These are phyloP conservation scores for Suhomyces emberorum DNA, from an alignment of 805 yeast genomes.

Conservation along the genomic window DNA sequence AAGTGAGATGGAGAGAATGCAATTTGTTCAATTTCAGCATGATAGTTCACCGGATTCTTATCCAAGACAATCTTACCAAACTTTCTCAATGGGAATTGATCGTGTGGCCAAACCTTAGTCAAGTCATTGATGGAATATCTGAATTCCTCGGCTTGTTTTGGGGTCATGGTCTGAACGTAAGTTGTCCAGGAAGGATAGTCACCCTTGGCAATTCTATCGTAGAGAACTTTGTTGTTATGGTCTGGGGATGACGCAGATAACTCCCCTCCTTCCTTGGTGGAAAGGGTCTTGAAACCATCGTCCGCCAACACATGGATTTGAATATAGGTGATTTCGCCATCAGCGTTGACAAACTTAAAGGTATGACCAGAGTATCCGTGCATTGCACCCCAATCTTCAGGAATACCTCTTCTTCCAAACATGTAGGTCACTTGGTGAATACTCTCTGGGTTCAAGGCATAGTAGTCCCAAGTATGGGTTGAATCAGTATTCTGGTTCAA, in stretches of 20 bases:
- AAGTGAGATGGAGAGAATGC: slow-evolving; percentile 84
- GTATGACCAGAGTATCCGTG: slow-evolving; percentile 67
- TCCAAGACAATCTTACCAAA: slow-evolving; percentile 78
- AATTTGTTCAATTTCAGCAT: slow-evolving; percentile 84
- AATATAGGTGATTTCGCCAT: slow-evolving; percentile 51
- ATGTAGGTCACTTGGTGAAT: slow-evolving; percentile 55
- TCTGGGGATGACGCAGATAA: slow-evolving; percentile 52
- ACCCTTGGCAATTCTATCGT: slow-evolving; percentile 45
- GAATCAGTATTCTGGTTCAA: slow-evolving; percentile 47
- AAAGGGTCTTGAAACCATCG: slow-evolving; percentile 44
- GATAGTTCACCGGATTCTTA: slow-evolving; percentile 82
- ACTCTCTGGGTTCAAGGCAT: slow-evolving; percentile 51
- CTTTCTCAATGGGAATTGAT: slow-evolving; percentile 79
- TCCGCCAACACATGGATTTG: slow-evolving; percentile 54
- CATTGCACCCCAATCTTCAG: slow-evolving; percentile 52
- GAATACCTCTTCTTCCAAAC: slow-evolving; percentile 62
- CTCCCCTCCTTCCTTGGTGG: slow-evolving; percentile 45
- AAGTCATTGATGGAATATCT: slow-evolving; percentile 49
- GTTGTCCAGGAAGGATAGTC: slow-evolving; percentile 50
- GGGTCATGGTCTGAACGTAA: slow-evolving; percentile 59
- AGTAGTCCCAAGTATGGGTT: slow-evolving; percentile 56
- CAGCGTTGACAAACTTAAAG: slow-evolving; percentile 51
- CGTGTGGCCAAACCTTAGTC: slow-evolving; percentile 83
- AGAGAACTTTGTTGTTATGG: slow-evolving; percentile 36
- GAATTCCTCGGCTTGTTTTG: slow-evolving; percentile 51